phyloP scores from a whole-genome alignment of 2,329 filamentous ascomycete species.

The Curvularia verruculosa region DNA sequence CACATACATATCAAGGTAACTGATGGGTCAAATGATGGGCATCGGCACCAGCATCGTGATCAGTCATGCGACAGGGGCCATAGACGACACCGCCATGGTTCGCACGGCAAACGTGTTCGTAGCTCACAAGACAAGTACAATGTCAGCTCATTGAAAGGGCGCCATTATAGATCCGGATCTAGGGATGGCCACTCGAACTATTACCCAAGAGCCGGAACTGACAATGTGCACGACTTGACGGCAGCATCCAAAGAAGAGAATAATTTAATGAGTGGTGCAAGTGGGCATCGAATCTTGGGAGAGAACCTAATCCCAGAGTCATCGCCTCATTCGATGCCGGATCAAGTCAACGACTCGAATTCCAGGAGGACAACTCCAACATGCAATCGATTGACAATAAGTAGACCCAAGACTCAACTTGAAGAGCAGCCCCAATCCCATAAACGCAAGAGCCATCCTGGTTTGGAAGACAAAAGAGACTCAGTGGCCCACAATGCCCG shows the following conservation, averaged over 20 bases:
- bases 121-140: background rate
- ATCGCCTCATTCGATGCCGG: too few species aligned
- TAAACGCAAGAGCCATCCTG: background rate
- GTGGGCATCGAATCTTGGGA: constrained; percentile 5
- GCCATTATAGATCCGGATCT: too few species aligned
- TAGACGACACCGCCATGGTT: background rate
- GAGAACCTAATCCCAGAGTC: background rate
- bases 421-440: background rate
- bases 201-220: too few species aligned
- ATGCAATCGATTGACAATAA: background rate
- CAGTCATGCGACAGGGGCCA: background rate
- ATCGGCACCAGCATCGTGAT: constrained; percentile 1
- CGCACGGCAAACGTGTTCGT: background rate
- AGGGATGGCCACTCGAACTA: too few species aligned
- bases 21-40: background rate
- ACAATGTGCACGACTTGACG: too few species aligned
- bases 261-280: background rate
- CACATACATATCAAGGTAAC: background rate
- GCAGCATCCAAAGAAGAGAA: background rate
- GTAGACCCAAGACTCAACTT: background rate
- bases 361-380: background rate
- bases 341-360: background rate
- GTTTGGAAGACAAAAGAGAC: background rate
- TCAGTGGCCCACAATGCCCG: background rate
- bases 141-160: too few species aligned